phyloP scores from a whole-genome alignment of 345 rosid genomes.

The Microcos paniculata region DNA sequence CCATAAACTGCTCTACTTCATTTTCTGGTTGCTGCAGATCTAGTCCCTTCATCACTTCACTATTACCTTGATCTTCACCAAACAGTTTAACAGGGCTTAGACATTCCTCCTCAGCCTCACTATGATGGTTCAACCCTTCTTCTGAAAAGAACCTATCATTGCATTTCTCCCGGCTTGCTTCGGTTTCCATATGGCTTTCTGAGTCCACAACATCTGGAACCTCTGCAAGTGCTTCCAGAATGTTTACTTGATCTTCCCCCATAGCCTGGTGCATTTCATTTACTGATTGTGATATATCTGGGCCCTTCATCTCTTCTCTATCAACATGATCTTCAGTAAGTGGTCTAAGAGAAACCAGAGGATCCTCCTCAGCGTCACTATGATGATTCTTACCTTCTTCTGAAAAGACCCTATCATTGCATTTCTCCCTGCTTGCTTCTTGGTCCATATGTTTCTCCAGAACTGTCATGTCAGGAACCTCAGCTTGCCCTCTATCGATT shows the following conservation, averaged over 20 bases:
- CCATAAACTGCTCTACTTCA: slow-evolving; percentile 1
- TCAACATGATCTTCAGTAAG: slow-evolving; percentile 11
- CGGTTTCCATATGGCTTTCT: slow-evolving; percentile 11
- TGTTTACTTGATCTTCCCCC: not conserved
- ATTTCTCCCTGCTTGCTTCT: slow-evolving; percentile 18
- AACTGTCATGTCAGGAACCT: slow-evolving; percentile 10
- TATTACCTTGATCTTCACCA: slow-evolving; percentile 11
- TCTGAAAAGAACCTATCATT: slow-evolving; percentile 13
- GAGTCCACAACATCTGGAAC: slow-evolving; percentile 15
- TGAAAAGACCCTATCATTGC: slow-evolving; percentile 5
- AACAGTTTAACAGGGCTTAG: not conserved
- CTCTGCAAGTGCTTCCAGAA: slow-evolving; percentile 16
- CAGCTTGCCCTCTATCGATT: slow-evolving; percentile 7
- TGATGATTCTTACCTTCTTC: slow-evolving; percentile 16
- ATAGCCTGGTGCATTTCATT: slow-evolving; percentile 4
- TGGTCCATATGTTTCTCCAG: slow-evolving; percentile 13
- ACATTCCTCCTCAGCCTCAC: not conserved
- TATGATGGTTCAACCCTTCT: slow-evolving; percentile 9
- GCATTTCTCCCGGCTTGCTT: slow-evolving; percentile 16
- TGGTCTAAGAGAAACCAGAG: not conserved
- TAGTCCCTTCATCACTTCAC: slow-evolving; percentile 11
- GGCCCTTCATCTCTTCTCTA: slow-evolving; percentile 11
- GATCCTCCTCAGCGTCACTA: not conserved
- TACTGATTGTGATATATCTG: not conserved
- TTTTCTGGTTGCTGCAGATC: not conserved